A percentile compares a stretch with the other conserved stretches of the same genome.
phyloP scores from a whole-genome alignment of 2,329 filamentous ascomycete genomes.

The Exophiala alcalophila region DNA sequence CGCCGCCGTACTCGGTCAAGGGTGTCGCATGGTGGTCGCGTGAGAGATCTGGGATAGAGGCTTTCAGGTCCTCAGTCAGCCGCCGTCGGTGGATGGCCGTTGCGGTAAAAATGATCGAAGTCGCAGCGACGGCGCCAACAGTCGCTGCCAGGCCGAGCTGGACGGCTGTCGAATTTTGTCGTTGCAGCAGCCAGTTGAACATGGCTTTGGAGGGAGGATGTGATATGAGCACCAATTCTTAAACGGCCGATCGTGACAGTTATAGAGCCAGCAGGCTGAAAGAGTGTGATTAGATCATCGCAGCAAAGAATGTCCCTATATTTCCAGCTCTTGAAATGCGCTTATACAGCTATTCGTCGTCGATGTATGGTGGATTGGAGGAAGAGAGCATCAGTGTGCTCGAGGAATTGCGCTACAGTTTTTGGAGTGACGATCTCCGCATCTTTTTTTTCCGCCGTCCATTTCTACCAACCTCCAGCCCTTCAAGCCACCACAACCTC shows the following conservation, averaged over 20 bases:
- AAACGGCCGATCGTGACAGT: no score
- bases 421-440: conserved; percentile 7
- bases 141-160: conserved; percentile 37
- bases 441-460: conserved; percentile 4
- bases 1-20: conserved; percentile 50
- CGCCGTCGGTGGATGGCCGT: conserved; percentile 56
- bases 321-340: no score
- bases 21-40: conserved; percentile 32
- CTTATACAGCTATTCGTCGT: no score
- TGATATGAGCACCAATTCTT: no score
- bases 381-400: no score
- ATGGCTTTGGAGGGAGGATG: conserved; percentile 12
- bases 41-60: conserved; percentile 48
- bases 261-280: no score
- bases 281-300: no score
- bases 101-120: conserved; percentile 52
- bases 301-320: no score
- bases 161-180: conserved; percentile 19
- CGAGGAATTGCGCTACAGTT: no score
- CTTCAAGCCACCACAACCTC: neutral
- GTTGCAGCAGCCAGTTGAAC: conserved; percentile 27
- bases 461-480: neutral
- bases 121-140: conserved; percentile 44
- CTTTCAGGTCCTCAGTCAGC: conserved; percentile 57
- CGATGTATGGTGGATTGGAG: no score